Conservation (phyloP, 164 flowering plant species). For the Malania oleifera region DNA sequence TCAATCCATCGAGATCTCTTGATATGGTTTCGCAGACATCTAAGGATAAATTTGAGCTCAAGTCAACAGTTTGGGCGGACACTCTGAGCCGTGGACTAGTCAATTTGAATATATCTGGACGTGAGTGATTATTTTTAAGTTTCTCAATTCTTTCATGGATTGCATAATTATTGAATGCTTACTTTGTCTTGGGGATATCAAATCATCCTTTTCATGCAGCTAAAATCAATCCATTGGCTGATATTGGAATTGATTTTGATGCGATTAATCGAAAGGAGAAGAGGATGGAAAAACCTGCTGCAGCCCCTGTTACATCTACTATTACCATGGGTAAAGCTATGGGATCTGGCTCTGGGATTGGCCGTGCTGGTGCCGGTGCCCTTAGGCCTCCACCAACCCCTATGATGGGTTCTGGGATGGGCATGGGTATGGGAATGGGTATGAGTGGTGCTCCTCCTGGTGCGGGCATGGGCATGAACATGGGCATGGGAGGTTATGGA, state of each 20-base stretch:
- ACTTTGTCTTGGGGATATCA: neutral
- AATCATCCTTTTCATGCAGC: constrained; percentile 44
- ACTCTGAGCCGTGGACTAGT: constrained; percentile 92
- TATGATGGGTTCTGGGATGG: constrained; percentile 49
- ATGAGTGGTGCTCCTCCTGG: constrained; percentile 22
- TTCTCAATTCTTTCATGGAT: neutral
- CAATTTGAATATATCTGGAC: constrained; percentile 89
- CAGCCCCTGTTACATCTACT: constrained; percentile 55
- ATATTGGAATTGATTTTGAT: constrained; percentile 97
- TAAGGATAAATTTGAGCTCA: constrained; percentile 79
- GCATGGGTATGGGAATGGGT: constrained; percentile 26
- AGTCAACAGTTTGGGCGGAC: constrained; percentile 96
- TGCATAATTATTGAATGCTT: neutral
- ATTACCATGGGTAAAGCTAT: constrained; percentile 92
- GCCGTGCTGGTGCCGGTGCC: constrained; percentile 82
- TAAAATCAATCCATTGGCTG: constrained; percentile 83
- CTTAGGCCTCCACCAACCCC: constrained; percentile 54
- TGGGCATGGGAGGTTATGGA: constrained; percentile 18
- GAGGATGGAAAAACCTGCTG: constrained; percentile 69
- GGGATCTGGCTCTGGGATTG: constrained; percentile 97
- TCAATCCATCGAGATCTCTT: constrained; percentile 31
- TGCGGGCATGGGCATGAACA: constrained; percentile 25
- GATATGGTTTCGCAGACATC: constrained; percentile 49
- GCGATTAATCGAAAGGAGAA: constrained; percentile 86
- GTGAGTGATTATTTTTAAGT: constrained; percentile 46